Evolutionary conservation across 78 protist species (phyloP).

Genomic region (Dictyostelium firmibasis): DNA sequence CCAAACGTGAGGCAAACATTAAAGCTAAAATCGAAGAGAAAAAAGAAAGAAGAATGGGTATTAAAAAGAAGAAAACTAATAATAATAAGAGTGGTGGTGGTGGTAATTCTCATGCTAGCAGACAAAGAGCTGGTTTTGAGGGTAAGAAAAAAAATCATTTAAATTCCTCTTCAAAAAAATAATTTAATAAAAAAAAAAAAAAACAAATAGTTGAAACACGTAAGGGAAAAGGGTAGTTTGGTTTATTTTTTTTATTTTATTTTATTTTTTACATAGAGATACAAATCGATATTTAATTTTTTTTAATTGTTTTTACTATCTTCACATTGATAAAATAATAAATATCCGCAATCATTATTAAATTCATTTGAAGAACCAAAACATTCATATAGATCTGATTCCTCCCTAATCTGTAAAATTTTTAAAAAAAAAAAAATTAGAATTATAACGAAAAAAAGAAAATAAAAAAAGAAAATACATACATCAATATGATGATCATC

Average conservation of each 20-base stretch:
- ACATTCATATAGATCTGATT: slow-evolving; percentile 42
- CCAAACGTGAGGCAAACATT: slow-evolving; percentile 73
- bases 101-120: neutral
- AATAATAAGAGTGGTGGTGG: neutral
- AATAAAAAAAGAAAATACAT: neutral
- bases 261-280: neutral
- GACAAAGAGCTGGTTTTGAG: slow-evolving; percentile 14
- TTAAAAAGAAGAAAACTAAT: slow-evolving; percentile 2
- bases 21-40: slow-evolving; percentile 38
- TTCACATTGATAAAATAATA: slow-evolving; percentile 65
- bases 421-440: too few relatives aligned
- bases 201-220: too few relatives aligned
- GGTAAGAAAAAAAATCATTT: neutral
- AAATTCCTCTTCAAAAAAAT: neutral
- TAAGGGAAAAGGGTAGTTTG: too few relatives aligned
- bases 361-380: slow-evolving; percentile 49
- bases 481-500: slow-evolving; percentile 89
- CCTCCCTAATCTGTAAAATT: slow-evolving; percentile 9
- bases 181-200: too few relatives aligned
- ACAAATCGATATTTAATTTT: too few relatives aligned
- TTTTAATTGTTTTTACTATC: neutral
- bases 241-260: too few relatives aligned
- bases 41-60: slow-evolving; percentile 64
- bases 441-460: too few relatives aligned
- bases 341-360: slow-evolving; percentile 74